Percentiles rank a stretch among this genome's conserved stretches.
Conservation (phyloP, 148 eudicot genomes). For the Arbutus unedo region DNA sequence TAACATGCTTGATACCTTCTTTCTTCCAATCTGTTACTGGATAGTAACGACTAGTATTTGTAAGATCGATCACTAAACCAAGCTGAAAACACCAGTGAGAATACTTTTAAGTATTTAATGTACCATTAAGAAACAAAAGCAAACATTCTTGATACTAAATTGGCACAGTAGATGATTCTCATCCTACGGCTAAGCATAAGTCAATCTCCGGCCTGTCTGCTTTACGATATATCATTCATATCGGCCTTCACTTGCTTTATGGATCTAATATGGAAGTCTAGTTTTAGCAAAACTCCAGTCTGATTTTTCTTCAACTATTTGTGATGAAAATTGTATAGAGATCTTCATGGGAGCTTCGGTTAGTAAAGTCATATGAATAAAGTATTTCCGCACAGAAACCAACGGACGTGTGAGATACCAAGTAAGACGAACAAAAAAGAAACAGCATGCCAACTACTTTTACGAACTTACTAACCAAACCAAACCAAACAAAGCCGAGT, state of each 20-base stretch:
- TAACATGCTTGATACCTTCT: constrained; percentile 84
- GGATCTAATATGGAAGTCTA: neutral
- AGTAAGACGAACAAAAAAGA: neutral
- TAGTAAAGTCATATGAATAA: neutral
- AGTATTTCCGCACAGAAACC: neutral
- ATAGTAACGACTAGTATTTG: constrained; percentile 94
- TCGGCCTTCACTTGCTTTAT: neutral
- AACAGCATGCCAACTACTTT: neutral
- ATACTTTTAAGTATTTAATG: constrained; percentile 10
- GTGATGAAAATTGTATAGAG: neutral
- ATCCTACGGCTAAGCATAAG: neutral
- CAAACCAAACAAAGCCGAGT: no score
- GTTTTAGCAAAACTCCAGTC: neutral
- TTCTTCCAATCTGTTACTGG: constrained; percentile 58
- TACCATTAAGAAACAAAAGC: neutral
- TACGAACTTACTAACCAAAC: neutral
- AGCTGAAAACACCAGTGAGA: constrained; percentile 48
- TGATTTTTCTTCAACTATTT: neutral
- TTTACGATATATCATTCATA: neutral
- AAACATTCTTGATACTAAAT: neutral
- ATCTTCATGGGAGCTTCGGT: neutral
- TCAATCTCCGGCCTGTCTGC: neutral
- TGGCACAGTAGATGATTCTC: neutral
- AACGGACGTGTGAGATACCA: neutral
- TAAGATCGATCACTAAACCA: constrained; percentile 95